Conservation (phyloP, 495 filamentous ascomycete genomes). For the Aspergillus carlsbadensis region DNA sequence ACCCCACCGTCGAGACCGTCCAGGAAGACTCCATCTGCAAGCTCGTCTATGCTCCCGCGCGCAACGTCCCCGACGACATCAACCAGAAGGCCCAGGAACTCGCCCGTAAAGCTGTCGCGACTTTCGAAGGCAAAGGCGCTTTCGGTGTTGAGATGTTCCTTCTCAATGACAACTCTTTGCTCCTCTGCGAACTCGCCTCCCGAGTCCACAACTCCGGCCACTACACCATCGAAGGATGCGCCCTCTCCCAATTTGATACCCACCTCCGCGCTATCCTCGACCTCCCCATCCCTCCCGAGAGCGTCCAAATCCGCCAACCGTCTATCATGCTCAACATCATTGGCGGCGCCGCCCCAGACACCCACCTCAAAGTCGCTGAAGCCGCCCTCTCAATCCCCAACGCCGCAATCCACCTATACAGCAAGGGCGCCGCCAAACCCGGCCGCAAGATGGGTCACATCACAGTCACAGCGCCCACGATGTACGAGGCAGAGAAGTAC, state of each 20-base stretch:
- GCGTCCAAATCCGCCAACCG: constrained; percentile 57
- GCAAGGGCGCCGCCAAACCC: constrained; percentile 78
- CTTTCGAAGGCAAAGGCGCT: constrained; percentile 83
- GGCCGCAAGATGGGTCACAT: constrained; percentile 96
- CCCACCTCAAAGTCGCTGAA: constrained; percentile 67
- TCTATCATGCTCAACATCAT: constrained; percentile 98
- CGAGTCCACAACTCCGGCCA: constrained; percentile 96
- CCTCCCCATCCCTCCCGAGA: constrained; percentile 63
- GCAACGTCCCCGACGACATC: constrained; percentile 60
- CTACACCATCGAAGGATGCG: constrained; percentile 93
- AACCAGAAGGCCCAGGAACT: constrained; percentile 69
- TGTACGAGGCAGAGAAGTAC: constrained; percentile 69
- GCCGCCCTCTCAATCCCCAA: constrained; percentile 60
- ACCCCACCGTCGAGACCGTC: constrained; percentile 89
- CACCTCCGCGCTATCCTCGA: constrained; percentile 86
- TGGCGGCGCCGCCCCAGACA: constrained; percentile 66
- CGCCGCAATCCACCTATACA: constrained; percentile 82
- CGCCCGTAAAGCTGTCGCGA: constrained; percentile 73
- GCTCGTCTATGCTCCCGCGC: constrained; percentile 82
- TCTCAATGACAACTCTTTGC: constrained; percentile 67
- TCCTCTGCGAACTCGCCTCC: constrained; percentile 94
- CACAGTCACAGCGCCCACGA: constrained; percentile 68
- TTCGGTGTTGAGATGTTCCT: constrained; percentile 98
- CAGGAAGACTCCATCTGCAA: constrained; percentile 97
- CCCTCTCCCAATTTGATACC: constrained; percentile 85